Percentiles rank a stretch among this genome's conserved stretches.
Conservation (phyloP, 352 stramenopile genomes). For the Globisporangium carolinianum region DNA sequence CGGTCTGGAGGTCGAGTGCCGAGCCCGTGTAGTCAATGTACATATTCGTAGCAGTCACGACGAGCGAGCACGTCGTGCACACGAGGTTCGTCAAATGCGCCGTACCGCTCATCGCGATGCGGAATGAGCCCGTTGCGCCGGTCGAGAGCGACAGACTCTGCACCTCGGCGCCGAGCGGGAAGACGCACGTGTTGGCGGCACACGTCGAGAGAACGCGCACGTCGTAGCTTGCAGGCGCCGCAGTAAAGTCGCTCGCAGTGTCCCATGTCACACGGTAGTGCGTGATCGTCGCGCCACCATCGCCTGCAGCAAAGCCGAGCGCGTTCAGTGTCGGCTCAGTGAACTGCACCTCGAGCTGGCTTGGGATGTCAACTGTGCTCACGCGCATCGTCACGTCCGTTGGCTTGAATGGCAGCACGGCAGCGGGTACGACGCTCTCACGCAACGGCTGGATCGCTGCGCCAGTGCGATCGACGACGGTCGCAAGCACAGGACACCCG, state of each 20-base stretch:
- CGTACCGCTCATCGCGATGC: conserved; percentile 38
- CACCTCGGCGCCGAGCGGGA: conserved; percentile 89
- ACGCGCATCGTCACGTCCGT: conserved; percentile 67
- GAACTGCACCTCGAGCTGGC: conserved; percentile 76
- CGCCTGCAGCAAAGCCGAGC: conserved; percentile 42
- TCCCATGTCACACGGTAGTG: conserved; percentile 64
- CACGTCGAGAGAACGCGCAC: conserved; percentile 47
- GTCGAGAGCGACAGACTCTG: conserved; percentile 84
- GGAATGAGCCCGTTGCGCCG: conserved; percentile 64
- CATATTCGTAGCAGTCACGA: conserved; percentile 22
- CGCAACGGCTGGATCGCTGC: conserved; percentile 8
- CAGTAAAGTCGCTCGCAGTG: conserved; percentile 30
- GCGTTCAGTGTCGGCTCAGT: conserved; percentile 61
- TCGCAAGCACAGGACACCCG: conserved; percentile 44
- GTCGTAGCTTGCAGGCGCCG: conserved; percentile 35
- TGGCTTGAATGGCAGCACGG: conserved; percentile 63
- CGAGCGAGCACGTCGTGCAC: conserved; percentile 29
- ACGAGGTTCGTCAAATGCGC: conserved; percentile 24
- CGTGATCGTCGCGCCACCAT: conserved; percentile 52
- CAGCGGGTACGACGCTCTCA: conserved; percentile 32
- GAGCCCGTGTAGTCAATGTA: conserved; percentile 68
- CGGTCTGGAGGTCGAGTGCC: conserved; percentile 45
- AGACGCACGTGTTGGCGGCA: conserved; percentile 46
- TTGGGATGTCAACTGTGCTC: conserved; percentile 62
- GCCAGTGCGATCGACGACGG: conserved; percentile 25